phyloP scores from a whole-genome alignment of 176 grass and related monocot genomes.

The barley (Hordeum vulgare) region DNA sequence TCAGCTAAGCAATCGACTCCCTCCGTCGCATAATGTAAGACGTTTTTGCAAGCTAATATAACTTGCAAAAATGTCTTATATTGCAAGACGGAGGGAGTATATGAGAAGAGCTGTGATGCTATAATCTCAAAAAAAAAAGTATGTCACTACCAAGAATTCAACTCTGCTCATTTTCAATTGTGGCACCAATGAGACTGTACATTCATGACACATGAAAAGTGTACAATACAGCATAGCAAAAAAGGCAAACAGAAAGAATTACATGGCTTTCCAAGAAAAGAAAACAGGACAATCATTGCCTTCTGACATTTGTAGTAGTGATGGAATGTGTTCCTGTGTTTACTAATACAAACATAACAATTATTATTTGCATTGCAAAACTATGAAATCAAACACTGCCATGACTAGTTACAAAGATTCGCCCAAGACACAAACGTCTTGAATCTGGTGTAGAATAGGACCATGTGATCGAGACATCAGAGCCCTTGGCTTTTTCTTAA shows the following conservation, averaged over 20 bases:
- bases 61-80: too few species aligned
- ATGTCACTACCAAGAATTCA: not conserved
- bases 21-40: too few species aligned
- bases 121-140: conserved; percentile 11
- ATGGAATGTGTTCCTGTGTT: not conserved
- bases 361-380: not conserved
- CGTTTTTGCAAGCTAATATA: too few species aligned
- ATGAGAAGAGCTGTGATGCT: too few species aligned
- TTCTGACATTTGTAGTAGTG: not conserved
- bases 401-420: not conserved
- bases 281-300: not conserved
- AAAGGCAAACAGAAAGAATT: not conserved
- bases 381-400: not conserved
- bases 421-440: not conserved
- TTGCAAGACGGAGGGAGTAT: too few species aligned
- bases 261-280: not conserved
- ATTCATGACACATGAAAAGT: not conserved
- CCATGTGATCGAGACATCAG: conserved; percentile 18
- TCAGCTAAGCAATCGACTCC: not conserved
- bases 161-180: not conserved
- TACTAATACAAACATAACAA: not conserved
- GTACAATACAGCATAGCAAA: not conserved
- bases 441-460: not conserved
- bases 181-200: not conserved
- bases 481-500: conserved; percentile 46